phyloP scores from a whole-genome alignment of 2,329 filamentous ascomycete species.

The Colletotrichum neosansevieriae region DNA sequence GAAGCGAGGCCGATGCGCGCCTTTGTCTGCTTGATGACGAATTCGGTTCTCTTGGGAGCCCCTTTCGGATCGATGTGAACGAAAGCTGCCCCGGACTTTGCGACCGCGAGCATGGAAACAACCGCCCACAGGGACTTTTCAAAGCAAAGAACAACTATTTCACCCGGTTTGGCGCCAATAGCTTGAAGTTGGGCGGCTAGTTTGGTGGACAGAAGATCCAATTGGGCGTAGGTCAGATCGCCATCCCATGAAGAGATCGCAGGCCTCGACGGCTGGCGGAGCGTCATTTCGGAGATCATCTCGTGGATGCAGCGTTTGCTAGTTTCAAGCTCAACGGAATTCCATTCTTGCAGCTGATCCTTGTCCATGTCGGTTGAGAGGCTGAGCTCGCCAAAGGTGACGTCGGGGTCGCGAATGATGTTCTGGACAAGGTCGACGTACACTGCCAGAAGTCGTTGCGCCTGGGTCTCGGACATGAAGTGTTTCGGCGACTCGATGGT shows the following conservation, averaged over 20 bases:
- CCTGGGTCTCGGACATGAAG: slow-evolving; percentile 24
- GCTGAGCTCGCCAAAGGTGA: background rate
- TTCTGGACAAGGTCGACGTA: background rate
- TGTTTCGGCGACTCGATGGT: slow-evolving; percentile 14
- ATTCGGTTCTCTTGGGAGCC: slow-evolving; percentile 14
- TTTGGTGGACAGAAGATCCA: slow-evolving; percentile 39
- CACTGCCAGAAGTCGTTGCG: background rate
- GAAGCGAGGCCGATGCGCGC: slow-evolving; percentile 17
- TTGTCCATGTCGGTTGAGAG: slow-evolving; percentile 20
- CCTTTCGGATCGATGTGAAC: slow-evolving; percentile 46
- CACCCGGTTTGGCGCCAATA: slow-evolving; percentile 40
- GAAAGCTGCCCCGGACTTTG: slow-evolving; percentile 49
- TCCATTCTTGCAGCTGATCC: slow-evolving; percentile 15
- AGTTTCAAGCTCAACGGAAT: slow-evolving; percentile 12
- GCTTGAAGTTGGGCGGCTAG: slow-evolving; percentile 39
- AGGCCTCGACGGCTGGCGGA: slow-evolving; percentile 5
- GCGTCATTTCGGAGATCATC: slow-evolving; percentile 10
- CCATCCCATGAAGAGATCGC: slow-evolving; percentile 44
- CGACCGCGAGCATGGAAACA: slow-evolving; percentile 47
- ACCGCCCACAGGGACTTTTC: slow-evolving; percentile 46
- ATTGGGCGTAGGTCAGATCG: slow-evolving; percentile 40
- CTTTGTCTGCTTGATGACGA: slow-evolving; percentile 20
- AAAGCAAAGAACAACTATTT: slow-evolving; percentile 45
- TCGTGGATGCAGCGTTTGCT: slow-evolving; percentile 26
- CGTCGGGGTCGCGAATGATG: background rate